Evolutionary conservation across 306 rosid genomes (phyloP).

Genomic region (Rubus parviflorus): DNA sequence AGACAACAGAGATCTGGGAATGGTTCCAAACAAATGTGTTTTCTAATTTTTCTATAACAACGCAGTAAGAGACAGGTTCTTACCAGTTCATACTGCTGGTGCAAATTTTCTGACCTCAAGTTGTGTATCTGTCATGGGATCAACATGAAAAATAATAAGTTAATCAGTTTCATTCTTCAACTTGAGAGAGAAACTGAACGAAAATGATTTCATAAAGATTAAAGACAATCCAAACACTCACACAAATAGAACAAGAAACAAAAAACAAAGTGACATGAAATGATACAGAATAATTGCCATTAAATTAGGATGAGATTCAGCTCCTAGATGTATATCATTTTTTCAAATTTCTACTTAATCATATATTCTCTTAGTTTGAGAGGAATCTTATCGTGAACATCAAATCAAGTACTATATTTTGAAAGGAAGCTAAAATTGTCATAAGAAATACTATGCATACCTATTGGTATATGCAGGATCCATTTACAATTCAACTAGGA

Average conservation of each 20-base stretch:
- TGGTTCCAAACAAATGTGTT: not conserved
- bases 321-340: not conserved
- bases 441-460: slow-evolving; percentile 30
- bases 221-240: not conserved
- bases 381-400: not conserved
- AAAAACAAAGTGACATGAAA: not conserved
- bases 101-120: slow-evolving; percentile 72
- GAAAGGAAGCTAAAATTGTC: not conserved
- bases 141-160: slow-evolving; percentile 11
- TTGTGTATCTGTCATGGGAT: slow-evolving; percentile 67
- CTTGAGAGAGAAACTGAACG: not conserved
- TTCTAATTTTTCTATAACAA: not conserved
- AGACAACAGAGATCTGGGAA: not conserved
- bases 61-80: slow-evolving; percentile 32
- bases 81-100: slow-evolving; percentile 85
- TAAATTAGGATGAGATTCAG: not conserved
- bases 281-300: not conserved
- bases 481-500: slow-evolving; percentile 23
- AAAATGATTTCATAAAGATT: not conserved
- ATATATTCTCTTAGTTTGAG: not conserved
- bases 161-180: not conserved
- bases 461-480: slow-evolving; percentile 35
- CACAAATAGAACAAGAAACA: not conserved
- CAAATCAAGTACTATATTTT: not conserved
- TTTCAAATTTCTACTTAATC: not conserved